These are phyloP conservation scores for Aurifilum marmelostoma DNA, from an alignment of 2,329 filamentous ascomycete species.

Conservation along the genomic window DNA sequence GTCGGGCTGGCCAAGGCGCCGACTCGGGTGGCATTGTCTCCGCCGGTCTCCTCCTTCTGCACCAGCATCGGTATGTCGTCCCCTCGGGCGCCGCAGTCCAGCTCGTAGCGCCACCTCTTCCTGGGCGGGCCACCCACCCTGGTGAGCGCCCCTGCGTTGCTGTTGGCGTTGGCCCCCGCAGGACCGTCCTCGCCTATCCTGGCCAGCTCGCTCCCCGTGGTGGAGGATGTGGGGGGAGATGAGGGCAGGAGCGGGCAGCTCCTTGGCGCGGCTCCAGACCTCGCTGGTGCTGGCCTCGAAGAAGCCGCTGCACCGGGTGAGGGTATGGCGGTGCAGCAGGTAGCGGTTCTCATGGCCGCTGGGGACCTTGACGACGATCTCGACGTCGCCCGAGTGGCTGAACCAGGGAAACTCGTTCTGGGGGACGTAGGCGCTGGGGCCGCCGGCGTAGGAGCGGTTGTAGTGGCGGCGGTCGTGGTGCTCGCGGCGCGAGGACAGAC, in stretches of 20 bases:
- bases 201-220: conserved; percentile 49
- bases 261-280: conserved; percentile 59
- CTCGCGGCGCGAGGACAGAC: conserved; percentile 25
- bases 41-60: conserved; percentile 64
- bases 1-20: conserved; percentile 30
- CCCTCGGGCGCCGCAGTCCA: conserved; percentile 73
- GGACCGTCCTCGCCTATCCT: conserved; percentile 53
- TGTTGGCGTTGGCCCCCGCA: conserved; percentile 39
- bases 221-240: conserved; percentile 30
- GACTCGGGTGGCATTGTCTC: conserved; percentile 11
- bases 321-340: conserved; percentile 81
- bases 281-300: conserved; percentile 85
- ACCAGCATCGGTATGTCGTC: conserved; percentile 87
- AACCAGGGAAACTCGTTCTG: conserved; percentile 95
- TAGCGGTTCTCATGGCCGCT: conserved; percentile 79
- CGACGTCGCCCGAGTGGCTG: conserved; percentile 87
- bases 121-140: conserved; percentile 47
- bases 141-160: conserved; percentile 31
- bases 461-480: conserved; percentile 55
- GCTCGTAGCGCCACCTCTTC: conserved; percentile 82
- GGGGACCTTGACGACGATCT: conserved; percentile 73
- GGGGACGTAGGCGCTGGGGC: conserved; percentile 62
- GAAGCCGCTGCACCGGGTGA: conserved; percentile 90
- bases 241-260: conserved; percentile 40
- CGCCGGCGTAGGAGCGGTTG: conserved; percentile 79